Conservation (phyloP, 2,329 filamentous ascomycete genomes). For the Domatiomyces globalis region DNA sequence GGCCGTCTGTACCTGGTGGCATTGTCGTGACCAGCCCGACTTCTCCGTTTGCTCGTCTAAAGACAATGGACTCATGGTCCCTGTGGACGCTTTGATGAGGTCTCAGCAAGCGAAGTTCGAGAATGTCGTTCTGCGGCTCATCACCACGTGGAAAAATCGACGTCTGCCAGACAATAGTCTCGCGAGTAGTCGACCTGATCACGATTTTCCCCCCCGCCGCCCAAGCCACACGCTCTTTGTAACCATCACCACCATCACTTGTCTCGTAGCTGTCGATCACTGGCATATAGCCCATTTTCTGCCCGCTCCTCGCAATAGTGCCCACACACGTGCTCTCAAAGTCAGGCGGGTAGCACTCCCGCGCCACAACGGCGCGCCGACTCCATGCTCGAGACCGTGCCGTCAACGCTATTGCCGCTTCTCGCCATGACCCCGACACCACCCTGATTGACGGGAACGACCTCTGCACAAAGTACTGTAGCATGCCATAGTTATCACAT, state of each 20-base stretch:
- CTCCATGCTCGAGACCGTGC: slow-evolving; percentile 45
- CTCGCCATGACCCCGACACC: slow-evolving; percentile 30
- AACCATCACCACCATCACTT: slow-evolving; percentile 32
- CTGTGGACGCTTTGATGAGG: slow-evolving; percentile 25
- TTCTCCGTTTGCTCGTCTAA: slow-evolving; percentile 43
- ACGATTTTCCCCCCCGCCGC: slow-evolving; percentile 46
- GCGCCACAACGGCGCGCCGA: slow-evolving; percentile 40
- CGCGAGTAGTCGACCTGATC: slow-evolving; percentile 35
- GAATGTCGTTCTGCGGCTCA: slow-evolving; percentile 41
- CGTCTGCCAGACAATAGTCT: slow-evolving; percentile 19
- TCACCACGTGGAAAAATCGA: slow-evolving; percentile 15
- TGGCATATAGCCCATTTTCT: slow-evolving; percentile 42
- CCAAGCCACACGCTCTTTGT: slow-evolving; percentile 45
- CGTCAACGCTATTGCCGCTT: slow-evolving; percentile 40
- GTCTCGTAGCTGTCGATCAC: slow-evolving; percentile 44
- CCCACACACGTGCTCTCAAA: slow-evolving; percentile 11
- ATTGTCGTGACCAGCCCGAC: slow-evolving; percentile 21
- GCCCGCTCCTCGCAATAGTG: slow-evolving; percentile 21
- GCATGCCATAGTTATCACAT: slow-evolving; percentile 35
- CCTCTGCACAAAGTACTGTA: slow-evolving; percentile 32
- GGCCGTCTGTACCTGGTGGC: too few species aligned
- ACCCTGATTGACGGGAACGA: slow-evolving; percentile 34
- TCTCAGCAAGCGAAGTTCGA: slow-evolving; percentile 39
- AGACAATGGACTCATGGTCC: slow-evolving; percentile 35
- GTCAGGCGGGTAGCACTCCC: slow-evolving; percentile 34